These are phyloP conservation scores for Xerocomus brunneocitrinus DNA, from an alignment of 768 basidiomycete species.

Conservation along the genomic window DNA sequence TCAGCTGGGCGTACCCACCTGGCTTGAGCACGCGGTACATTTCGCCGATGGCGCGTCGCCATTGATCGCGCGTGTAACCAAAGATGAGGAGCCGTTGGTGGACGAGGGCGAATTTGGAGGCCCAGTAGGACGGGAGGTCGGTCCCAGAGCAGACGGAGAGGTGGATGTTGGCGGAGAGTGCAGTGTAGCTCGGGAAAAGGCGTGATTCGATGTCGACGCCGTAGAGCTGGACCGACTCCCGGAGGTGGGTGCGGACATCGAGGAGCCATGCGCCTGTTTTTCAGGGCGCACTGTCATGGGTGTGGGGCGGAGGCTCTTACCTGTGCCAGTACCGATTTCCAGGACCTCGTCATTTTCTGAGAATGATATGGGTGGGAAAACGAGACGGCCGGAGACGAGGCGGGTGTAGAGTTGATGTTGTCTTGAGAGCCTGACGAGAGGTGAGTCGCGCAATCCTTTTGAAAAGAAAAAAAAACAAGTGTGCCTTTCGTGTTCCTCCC, in stretches of 20 bases:
- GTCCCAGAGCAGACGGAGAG: neutral
- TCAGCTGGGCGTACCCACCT: neutral
- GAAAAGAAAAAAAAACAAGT: neutral
- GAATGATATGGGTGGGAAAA: neutral
- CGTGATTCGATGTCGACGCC: too few species aligned
- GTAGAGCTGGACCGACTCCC: too few species aligned
- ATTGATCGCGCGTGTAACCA: too few species aligned
- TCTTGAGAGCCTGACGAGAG: neutral
- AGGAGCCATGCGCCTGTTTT: too few species aligned
- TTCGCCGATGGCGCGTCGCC: neutral
- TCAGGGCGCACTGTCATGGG: too few species aligned
- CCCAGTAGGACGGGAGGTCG: neutral
- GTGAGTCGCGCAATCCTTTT: neutral
- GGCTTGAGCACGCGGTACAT: neutral
- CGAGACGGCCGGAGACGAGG: neutral
- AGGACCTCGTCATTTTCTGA: neutral
- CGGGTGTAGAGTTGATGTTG: neutral
- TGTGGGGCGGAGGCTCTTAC: neutral
- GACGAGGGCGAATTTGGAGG: neutral
- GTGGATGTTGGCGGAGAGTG: neutral
- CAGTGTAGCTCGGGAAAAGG: neutral
- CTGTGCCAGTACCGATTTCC: neutral
- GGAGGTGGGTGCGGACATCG: too few species aligned
- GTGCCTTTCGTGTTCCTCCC: neutral
- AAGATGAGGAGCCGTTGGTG: neutral